Conservation (phyloP, 768 basidiomycete genomes). For the Lactarius sp. region DNA sequence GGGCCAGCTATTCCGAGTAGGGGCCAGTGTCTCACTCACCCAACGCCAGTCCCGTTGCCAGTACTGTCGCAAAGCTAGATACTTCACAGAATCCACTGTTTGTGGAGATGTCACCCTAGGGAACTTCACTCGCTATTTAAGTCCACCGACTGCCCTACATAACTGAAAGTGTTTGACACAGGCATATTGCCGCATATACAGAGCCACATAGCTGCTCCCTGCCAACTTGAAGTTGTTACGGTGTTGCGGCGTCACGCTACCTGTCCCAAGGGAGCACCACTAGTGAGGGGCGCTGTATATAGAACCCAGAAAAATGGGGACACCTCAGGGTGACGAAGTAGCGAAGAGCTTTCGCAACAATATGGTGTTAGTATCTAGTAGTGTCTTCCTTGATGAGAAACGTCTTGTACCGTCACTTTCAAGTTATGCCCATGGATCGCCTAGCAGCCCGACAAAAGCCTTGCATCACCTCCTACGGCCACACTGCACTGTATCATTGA, state of each 20-base stretch:
- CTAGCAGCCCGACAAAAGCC: neutral
- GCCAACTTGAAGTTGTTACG: neutral
- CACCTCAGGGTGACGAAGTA: neutral
- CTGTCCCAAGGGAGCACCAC: neutral
- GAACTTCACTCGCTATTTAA: no score
- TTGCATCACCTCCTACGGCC: neutral
- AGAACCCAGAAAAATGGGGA: neutral
- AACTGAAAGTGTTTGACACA: neutral
- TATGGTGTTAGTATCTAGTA: neutral
- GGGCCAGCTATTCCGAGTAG: no score
- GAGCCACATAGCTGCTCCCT: neutral
- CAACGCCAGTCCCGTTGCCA: no score
- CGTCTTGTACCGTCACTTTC: neutral
- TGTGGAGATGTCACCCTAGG: no score
- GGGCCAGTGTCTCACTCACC: no score
- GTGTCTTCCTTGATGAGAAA: neutral
- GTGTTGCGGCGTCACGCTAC: neutral
- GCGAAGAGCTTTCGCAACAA: neutral
- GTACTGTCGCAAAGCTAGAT: no score
- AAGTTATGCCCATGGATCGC: neutral
- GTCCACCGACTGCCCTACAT: neutral
- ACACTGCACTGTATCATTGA: neutral
- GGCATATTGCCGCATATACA: neutral
- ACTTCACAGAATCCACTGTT: no score
- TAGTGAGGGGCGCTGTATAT: neutral